Base-by-base conservation (phyloP, 2,329 filamentous ascomycete genomes). In the Pezicula radicicola region DNA sequence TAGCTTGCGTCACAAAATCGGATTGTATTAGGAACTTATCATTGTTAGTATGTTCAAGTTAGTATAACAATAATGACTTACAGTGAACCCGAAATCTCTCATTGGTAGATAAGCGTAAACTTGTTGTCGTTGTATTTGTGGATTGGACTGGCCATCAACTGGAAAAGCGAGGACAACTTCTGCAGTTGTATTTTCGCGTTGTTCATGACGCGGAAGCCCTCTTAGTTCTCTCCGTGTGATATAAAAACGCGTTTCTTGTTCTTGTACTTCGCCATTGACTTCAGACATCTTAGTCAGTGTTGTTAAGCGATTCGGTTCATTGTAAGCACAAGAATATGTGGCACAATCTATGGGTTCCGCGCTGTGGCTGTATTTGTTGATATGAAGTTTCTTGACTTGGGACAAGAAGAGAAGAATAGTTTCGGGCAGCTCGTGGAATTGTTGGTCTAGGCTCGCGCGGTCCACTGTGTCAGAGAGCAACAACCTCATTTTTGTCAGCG, bases 1-100 rank as follows among this genome's bases (percentile, higher is more conserved):
- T 75, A 2, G 72, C 75, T 16, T 71, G 60, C 0, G 72, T 78
- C 40, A 75, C 72, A 47, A 80, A 80, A 55, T 80, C 76, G 5
- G 73, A 68, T 12, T 80, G 76, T 15, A 80, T 75, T 2, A 79
- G 57, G 40, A 80, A 79, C 65, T n/a, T 73, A 21, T 12, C 5
- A 19, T 7, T 13, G 19, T 13, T 25, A 13, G n/a, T n/a, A 6
- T 4, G 6, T 43, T 46, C 10, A 46, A n/a, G n/a, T n/a, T 37
- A 18, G 8, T 10, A 28, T n/a, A n/a, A 16, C 9, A 5, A 19
- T 21, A 19, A 30, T 9, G n/a, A 37, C 53, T 21, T 46, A 56
- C 59, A 40, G 44, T 43, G 42, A 63, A 62, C 15, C 60, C 54
- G 27, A 50, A 55, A 39, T 60, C 46, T 21, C 55, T 45, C 27